Base-by-base conservation (phyloP, 495 filamentous ascomycete species). In the Penicillium manginii region DNA sequence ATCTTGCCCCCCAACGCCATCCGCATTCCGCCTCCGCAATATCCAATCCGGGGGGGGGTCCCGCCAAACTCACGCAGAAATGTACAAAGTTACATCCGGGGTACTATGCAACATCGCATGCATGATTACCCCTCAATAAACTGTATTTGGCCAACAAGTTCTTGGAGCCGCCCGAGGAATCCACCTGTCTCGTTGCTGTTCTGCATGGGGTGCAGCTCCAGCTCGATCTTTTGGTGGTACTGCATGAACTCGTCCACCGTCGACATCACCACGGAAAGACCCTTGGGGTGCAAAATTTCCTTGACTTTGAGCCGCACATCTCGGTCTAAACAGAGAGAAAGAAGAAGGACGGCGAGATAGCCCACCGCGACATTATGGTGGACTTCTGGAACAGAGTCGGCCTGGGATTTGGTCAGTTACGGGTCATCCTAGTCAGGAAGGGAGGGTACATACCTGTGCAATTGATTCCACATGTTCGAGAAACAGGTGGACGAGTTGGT, bases 361-460 rank as follows among this genome's bases (percentile, higher is more conserved):
- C 96, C 96, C 57, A 93, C 86, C 2, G 91, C 89, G 29, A 99
- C 92, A 69, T 93, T 96, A 51, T 86, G 83, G 51, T 88, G 87
- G n/a, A 88, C 86, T 63, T 91, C 91, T 68, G 91, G 82, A 65
- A 93, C 83, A 0, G 92, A 94, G 69, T 91, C 86, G 54, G 90
- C 92, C 91, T 97, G 59, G 18, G 18, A 21, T 45, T 22, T n/a
- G 33, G 53, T 40, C 57, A 21, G 60, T 45, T 60, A 49, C 42
- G 26, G 5, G 5, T 29, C 9, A 0, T 29, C 26, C 3, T 2
- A 8, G 26, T 8, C 26, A 21, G 8, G 8, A 10, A 35, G 15
- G 9, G 8, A 52, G 46, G 26, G 35, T 15, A 54, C 76, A 66
- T 78, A 84, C 81, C 72, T 84, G 70, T 32, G 75, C 73, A 52